Conservation (phyloP, 2,329 filamentous ascomycete species). For the Hyphodiscus sp. region DNA sequence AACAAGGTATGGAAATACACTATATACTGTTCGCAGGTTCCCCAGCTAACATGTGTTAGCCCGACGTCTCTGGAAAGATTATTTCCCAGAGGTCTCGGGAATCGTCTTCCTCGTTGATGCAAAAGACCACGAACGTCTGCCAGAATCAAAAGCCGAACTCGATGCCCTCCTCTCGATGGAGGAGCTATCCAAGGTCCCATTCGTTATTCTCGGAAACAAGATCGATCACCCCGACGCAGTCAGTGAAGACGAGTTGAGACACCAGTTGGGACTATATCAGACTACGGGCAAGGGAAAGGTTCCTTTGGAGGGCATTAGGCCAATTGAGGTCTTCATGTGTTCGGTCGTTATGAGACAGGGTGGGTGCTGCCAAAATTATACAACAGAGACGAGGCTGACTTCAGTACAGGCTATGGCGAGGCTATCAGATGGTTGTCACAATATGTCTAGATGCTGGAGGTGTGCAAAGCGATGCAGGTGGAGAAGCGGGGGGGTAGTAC, state of each 20-base stretch:
- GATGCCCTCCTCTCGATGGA: conserved; percentile 96
- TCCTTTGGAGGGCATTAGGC: conserved; percentile 82
- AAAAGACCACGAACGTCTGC: conserved; percentile 91
- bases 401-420: conserved; percentile 66
- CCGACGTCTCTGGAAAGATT: conserved; percentile 91
- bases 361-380: conserved; percentile 33
- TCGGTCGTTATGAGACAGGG: conserved; percentile 97
- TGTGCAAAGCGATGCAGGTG: neutral
- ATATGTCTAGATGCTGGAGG: conserved; percentile 60
- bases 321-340: conserved; percentile 99
- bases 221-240: conserved; percentile 97
- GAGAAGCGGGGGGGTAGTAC: conserved; percentile 8
- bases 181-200: conserved; percentile 90
- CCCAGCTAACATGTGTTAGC: conserved; percentile 42
- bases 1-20: conserved; percentile 59
- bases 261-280: conserved; percentile 89
- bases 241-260: conserved; percentile 89
- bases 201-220: conserved; percentile 97
- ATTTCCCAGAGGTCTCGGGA: conserved; percentile 92
- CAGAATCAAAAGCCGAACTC: conserved; percentile 93
- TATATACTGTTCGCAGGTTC: neutral
- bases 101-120: conserved; percentile 98
- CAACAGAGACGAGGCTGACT: conserved; percentile 7
- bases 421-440: conserved; percentile 88
- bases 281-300: conserved; percentile 96